Evolutionary conservation across 2,329 filamentous ascomycete species (phyloP).

Genomic region (Colletotrichum tabaci): DNA sequence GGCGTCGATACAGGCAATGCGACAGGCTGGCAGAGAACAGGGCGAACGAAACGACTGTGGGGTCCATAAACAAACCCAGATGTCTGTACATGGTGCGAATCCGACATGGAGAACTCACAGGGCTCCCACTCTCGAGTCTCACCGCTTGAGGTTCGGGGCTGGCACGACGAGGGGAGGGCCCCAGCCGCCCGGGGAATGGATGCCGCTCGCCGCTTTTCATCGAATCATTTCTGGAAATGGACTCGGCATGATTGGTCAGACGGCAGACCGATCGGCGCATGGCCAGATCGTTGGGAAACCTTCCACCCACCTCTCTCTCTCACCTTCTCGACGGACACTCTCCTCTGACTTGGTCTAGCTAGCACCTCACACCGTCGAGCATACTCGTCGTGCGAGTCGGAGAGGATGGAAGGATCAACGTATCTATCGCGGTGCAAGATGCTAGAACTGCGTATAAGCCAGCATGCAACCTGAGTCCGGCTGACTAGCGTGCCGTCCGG

Average conservation of each 20-base stretch:
- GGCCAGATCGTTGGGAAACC: conserved; percentile 41
- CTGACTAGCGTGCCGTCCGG: neutral
- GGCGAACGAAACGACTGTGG: neutral
- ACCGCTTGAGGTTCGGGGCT: conserved; percentile 35
- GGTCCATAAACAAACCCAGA: neutral
- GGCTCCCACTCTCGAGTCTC: conserved; percentile 16
- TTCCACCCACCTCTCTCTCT: neutral
- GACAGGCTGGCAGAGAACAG: conserved; percentile 6
- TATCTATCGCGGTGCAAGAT: neutral
- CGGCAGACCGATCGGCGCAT: conserved; percentile 27
- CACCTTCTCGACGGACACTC: neutral
- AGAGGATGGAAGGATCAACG: too few relatives aligned
- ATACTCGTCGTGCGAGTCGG: too few relatives aligned
- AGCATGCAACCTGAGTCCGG: neutral
- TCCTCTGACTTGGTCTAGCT: neutral
- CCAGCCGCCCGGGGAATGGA: conserved; percentile 14
- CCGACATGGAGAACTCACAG: neutral
- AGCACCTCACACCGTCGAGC: neutral
- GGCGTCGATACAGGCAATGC: neutral
- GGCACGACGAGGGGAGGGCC: neutral
- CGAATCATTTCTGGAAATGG: conserved; percentile 35
- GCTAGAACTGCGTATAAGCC: neutral
- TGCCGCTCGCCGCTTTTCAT: conserved; percentile 13
- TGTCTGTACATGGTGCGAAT: conserved; percentile 3
- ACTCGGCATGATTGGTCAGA: conserved; percentile 28